phyloP scores from a whole-genome alignment of 2,329 filamentous ascomycete species.

The Talaromyces amestolkiae region DNA sequence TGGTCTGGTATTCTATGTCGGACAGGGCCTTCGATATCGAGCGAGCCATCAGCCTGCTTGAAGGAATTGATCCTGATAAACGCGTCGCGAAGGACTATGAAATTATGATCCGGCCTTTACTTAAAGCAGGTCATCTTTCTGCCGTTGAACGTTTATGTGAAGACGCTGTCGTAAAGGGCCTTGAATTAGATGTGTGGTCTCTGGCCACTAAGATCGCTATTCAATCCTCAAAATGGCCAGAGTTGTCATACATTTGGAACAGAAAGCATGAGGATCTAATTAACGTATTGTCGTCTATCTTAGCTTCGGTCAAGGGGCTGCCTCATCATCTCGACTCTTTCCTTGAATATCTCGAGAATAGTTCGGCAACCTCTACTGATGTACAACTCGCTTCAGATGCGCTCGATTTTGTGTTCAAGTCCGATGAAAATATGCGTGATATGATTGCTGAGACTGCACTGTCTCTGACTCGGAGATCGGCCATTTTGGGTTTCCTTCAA shows the following conservation, averaged over 20 bases:
- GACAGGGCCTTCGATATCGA: conserved; percentile 38
- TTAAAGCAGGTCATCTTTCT: conserved; percentile 39
- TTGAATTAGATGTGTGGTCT: conserved; percentile 31
- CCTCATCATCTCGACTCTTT: conserved; percentile 26
- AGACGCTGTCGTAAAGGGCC: conserved; percentile 33
- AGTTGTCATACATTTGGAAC: conserved; percentile 32
- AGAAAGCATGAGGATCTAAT: conserved; percentile 7
- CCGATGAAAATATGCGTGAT: conserved; percentile 26
- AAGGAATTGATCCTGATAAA: conserved; percentile 35
- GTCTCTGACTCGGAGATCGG: conserved; percentile 28
- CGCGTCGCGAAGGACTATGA: conserved; percentile 47
- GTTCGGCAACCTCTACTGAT: background rate
- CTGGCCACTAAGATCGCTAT: conserved; percentile 32
- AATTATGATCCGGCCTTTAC: conserved; percentile 44
- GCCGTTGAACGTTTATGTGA: conserved; percentile 43
- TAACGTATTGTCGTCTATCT: conserved; percentile 19
- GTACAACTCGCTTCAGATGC: conserved; percentile 12
- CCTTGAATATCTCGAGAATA: conserved; percentile 20
- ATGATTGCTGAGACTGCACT: conserved; percentile 34
- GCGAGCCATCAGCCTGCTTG: conserved; percentile 48
- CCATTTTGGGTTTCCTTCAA: conserved; percentile 26
- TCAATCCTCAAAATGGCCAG: conserved; percentile 35
- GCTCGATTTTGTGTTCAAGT: conserved; percentile 26
- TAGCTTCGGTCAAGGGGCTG: conserved; percentile 22
- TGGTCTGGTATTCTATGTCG: conserved; percentile 43